phyloP scores from a whole-genome alignment of 2,329 filamentous ascomycete genomes.

The Neopestalotiopsis rosae region DNA sequence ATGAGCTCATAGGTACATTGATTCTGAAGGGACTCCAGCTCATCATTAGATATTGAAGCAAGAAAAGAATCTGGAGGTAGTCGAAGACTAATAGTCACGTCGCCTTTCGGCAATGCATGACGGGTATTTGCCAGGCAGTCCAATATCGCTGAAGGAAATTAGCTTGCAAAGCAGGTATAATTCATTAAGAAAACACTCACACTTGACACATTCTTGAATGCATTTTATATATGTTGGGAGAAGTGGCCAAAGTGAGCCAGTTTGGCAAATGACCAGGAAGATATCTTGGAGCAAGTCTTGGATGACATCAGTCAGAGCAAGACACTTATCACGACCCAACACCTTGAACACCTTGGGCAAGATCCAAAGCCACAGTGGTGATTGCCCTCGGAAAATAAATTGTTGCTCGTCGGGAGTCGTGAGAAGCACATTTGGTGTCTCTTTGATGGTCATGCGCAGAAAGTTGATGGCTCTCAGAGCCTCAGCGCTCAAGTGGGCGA shows the following conservation, averaged over 20 bases:
- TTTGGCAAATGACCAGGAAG: conserved; percentile 49
- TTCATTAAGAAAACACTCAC: conserved; percentile 40
- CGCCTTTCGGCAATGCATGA: conserved; percentile 31
- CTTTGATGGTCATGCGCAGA: conserved; percentile 74
- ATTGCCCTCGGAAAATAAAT: conserved; percentile 58
- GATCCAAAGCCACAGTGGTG: conserved; percentile 70
- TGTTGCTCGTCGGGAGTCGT: conserved; percentile 45
- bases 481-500: conserved; percentile 60
- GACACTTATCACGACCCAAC: conserved; percentile 57
- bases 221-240: conserved; percentile 52
- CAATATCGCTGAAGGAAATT: conserved; percentile 29
- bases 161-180: conserved; percentile 19
- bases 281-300: conserved; percentile 57
- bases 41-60: conserved; percentile 27
- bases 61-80: conserved; percentile 48
- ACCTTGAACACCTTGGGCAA: conserved; percentile 63
- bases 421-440: conserved; percentile 73
- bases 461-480: conserved; percentile 78
- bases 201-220: conserved; percentile 51
- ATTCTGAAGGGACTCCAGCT: conserved; percentile 32
- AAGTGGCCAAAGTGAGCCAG: conserved; percentile 54
- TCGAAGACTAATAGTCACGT: conserved; percentile 34
- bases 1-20: conserved; percentile 47
- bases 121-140: conserved; percentile 33
- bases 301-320: conserved; percentile 55